Conservation (phyloP, 2,329 filamentous ascomycete species). For the Aspergillus quadricinctus region DNA sequence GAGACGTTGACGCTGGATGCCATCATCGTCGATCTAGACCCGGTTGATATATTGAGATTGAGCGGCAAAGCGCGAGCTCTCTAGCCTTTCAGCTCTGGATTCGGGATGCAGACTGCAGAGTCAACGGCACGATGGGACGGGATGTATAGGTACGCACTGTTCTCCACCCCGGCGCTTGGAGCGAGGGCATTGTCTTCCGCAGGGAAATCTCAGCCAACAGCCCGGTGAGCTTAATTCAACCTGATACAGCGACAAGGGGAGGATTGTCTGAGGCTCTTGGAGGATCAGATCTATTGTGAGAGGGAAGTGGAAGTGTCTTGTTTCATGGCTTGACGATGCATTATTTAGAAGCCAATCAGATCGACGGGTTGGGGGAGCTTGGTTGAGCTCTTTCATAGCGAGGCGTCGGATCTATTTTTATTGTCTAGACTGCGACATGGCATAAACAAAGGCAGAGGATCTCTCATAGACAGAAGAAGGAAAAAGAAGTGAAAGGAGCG, state of each 20-base stretch:
- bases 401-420: neutral
- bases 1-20: neutral
- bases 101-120: neutral
- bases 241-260: conserved; percentile 10
- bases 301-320: neutral
- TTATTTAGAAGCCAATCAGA: neutral
- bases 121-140: neutral
- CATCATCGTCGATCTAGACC: neutral
- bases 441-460: neutral
- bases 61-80: neutral
- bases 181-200: conserved; percentile 7
- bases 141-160: neutral
- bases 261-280: neutral
- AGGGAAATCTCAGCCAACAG: conserved; percentile 23
- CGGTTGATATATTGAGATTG: neutral
- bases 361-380: neutral
- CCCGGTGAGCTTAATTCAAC: conserved; percentile 16
- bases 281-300: neutral
- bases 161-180: conserved; percentile 27
- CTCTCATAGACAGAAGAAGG: too few species aligned
- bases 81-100: neutral
- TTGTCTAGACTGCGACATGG: neutral
- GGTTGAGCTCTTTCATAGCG: neutral
- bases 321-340: neutral
- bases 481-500: too few species aligned